Evolutionary conservation across 306 rosid genomes (phyloP).

Genomic region (Abrus precatorius): DNA sequence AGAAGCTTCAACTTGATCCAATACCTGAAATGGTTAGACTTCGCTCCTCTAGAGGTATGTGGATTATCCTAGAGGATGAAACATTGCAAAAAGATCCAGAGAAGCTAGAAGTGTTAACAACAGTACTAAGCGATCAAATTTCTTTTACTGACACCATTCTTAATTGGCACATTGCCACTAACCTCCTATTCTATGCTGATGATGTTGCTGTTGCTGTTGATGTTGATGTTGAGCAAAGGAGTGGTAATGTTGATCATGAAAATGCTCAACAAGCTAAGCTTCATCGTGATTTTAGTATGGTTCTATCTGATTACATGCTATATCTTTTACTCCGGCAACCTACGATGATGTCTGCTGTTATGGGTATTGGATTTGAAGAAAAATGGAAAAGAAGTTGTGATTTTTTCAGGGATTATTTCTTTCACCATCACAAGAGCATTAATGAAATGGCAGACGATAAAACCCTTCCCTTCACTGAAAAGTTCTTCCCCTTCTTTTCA

Average conservation of each 20-base stretch:
- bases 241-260: background rate
- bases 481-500: too few species aligned
- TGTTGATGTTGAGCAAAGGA: background rate
- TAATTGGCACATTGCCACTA: constrained; percentile 50
- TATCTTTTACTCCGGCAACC: constrained; percentile 48
- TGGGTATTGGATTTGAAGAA: constrained; percentile 47
- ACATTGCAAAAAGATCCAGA: rapidly evolving
- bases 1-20: background rate
- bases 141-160: too few species aligned
- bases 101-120: background rate
- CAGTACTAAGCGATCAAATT: too few species aligned
- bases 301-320: constrained; percentile 45
- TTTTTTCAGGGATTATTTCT: constrained; percentile 40
- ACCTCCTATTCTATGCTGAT: constrained; percentile 6
- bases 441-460: background rate
- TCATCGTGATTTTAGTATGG: constrained; percentile 13
- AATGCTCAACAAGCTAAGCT: background rate
- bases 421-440: constrained; percentile 26
- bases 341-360: constrained; percentile 36
- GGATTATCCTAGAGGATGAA: constrained; percentile 11
- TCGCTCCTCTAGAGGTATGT: constrained; percentile 38
- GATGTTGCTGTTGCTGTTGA: background rate
- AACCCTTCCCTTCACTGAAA: too few species aligned
- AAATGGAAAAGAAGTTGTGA: background rate
- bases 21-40: background rate